phyloP scores from a whole-genome alignment of 495 filamentous ascomycete species.

The Aspergillus funiculosus region DNA sequence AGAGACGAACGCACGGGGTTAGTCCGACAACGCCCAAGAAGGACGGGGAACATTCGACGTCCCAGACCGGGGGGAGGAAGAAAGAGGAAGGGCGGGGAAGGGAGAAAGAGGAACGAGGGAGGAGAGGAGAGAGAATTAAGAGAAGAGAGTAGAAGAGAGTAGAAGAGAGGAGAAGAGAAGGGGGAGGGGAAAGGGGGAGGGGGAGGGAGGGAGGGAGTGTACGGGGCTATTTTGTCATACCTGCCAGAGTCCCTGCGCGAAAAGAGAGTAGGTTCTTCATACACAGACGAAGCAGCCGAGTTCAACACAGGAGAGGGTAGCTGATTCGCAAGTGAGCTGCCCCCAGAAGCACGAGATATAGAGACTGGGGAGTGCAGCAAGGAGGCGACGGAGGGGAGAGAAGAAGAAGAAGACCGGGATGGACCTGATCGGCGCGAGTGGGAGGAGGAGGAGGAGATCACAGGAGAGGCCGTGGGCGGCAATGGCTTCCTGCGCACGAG shows the following conservation, averaged over 20 bases:
- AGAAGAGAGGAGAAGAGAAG: conserved; percentile 10
- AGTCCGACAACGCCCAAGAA: conserved; percentile 22
- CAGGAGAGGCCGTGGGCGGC: conserved; percentile 28
- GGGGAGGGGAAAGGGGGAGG: conserved; percentile 12
- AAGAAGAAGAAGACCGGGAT: conserved; percentile 21
- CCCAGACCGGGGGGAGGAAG: conserved; percentile 6
- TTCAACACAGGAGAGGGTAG: conserved; percentile 9
- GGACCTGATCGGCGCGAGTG: conserved; percentile 22
- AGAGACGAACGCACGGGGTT: conserved; percentile 25
- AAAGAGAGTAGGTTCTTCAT: conserved; percentile 31
- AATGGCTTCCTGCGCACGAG: conserved; percentile 38
- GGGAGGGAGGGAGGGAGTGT: conserved; percentile 14
- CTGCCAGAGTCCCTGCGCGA: conserved; percentile 37
- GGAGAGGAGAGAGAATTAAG: conserved; percentile 6
- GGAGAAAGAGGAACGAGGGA: conserved; percentile 8
- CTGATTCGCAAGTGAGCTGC: conserved; percentile 8
- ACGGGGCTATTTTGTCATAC: conserved; percentile 29
- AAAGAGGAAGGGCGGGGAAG: conserved; percentile 12
- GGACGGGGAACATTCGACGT: conserved; percentile 5
- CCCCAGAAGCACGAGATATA: conserved; percentile 12
- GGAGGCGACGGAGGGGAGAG: conserved; percentile 25
- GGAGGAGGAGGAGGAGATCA: conserved; percentile 24
- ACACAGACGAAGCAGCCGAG: conserved; percentile 18
- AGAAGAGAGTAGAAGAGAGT: not conserved
- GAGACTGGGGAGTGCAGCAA: conserved; percentile 24